These are phyloP conservation scores for Pseudogymnoascus sp. DNA, from an alignment of 2,329 filamentous ascomycete genomes.

Conservation along the genomic window DNA sequence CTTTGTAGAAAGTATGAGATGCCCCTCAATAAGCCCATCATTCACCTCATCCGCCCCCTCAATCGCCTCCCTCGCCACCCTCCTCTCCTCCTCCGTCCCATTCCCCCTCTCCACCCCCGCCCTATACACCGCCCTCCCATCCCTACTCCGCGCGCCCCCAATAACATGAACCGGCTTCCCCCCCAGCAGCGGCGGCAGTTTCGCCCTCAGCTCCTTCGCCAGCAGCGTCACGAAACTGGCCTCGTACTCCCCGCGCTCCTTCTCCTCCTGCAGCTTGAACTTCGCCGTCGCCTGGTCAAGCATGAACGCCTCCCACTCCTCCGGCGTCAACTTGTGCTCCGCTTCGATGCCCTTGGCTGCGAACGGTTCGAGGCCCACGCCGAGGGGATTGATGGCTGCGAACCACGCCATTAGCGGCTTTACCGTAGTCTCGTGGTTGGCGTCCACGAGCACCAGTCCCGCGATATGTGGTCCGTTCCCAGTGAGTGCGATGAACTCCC, in stretches of 20 bases:
- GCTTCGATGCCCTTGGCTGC: conserved; percentile 7
- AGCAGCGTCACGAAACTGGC: not conserved
- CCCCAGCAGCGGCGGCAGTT: not conserved
- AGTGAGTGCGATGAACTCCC: conserved; percentile 13
- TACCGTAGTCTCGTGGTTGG: conserved; percentile 12
- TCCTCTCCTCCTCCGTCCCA: conserved; percentile 28
- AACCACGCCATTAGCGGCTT: not conserved
- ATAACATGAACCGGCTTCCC: conserved; percentile 20
- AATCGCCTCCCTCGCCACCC: conserved; percentile 23
- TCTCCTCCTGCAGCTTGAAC: not conserved
- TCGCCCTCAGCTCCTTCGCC: not conserved
- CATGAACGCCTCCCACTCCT: conserved; percentile 12
- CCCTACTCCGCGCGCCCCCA: conserved; percentile 22
- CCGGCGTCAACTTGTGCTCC: conserved; percentile 7
- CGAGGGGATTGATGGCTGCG: not conserved
- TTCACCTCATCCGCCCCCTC: conserved; percentile 22
- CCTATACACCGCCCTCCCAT: conserved; percentile 26
- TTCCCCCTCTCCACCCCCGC: conserved; percentile 27
- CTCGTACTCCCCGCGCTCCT: conserved; percentile 9
- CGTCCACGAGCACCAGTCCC: conserved; percentile 19
- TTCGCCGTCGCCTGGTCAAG: conserved; percentile 7
- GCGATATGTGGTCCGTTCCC: conserved; percentile 10
- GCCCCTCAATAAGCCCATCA: conserved; percentile 23
- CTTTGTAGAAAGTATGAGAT: conserved; percentile 25
- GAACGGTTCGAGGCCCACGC: not conserved